phyloP scores from a whole-genome alignment of 345 rosid genomes.

The Populus simonii region DNA sequence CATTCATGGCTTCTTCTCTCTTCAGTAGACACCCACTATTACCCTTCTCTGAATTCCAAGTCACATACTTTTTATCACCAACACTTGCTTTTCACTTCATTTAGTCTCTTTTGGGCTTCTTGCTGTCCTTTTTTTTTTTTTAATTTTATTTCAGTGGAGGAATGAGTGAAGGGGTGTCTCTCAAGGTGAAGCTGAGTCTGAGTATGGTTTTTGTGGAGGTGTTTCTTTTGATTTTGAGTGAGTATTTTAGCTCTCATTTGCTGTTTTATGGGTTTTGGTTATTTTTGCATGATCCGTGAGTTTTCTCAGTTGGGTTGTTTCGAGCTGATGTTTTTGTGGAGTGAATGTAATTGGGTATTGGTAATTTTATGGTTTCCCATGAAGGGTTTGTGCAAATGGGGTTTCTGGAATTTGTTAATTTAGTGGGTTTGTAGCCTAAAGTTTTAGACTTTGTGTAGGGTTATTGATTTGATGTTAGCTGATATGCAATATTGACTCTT shows the following conservation, averaged over 20 bases:
- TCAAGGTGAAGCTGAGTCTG: constrained; percentile 17
- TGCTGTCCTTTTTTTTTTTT: neutral
- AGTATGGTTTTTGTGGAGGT: constrained; percentile 23
- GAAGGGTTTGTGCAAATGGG: constrained; percentile 3
- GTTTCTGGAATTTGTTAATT: constrained; percentile 13
- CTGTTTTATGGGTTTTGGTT: constrained; percentile 27
- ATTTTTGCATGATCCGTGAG: constrained; percentile 32
- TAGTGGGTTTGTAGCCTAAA: neutral
- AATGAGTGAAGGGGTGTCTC: constrained; percentile 41
- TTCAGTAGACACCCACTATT: neutral
- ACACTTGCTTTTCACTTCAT: neutral
- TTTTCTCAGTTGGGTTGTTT: constrained; percentile 26
- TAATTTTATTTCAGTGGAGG: constrained; percentile 11
- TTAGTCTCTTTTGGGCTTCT: neutral
- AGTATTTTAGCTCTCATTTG: constrained; percentile 23
- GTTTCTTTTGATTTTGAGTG: constrained; percentile 37
- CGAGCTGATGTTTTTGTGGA: constrained; percentile 6
- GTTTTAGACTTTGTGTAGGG: neutral
- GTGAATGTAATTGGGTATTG: constrained; percentile 4
- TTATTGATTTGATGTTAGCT: neutral
- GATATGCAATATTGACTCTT: constrained; percentile 4
- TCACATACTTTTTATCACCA: neutral
- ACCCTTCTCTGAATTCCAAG: constrained; percentile 20
- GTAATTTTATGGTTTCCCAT: constrained; percentile 3
- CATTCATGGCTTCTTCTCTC: constrained; percentile 30